Percentiles rank a stretch among this genome's conserved stretches.
Evolutionary conservation across 192 early-diverging fungal species (phyloP).

Genomic region (Entomortierella beljakovae): DNA sequence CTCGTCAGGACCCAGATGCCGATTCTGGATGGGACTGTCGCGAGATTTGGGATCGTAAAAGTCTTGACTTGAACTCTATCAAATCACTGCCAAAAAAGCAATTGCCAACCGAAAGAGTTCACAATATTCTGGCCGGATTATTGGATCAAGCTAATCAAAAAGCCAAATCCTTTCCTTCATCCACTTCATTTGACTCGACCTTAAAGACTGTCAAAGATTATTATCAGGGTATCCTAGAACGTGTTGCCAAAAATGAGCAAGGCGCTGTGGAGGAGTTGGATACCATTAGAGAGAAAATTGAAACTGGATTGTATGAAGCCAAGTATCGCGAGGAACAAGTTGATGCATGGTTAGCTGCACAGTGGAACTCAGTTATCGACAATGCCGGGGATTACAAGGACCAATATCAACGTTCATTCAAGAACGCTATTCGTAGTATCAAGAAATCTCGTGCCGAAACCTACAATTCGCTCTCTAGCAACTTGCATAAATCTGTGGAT

Average conservation of each 20-base stretch:
- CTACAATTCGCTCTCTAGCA: slow-evolving; percentile 19
- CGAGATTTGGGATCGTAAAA: slow-evolving; percentile 47
- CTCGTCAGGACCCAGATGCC: slow-evolving; percentile 26
- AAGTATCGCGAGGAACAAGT: slow-evolving; percentile 49
- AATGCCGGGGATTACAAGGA: slow-evolving; percentile 34
- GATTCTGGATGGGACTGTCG: slow-evolving; percentile 50
- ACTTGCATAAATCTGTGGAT: slow-evolving; percentile 20
- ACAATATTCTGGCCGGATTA: slow-evolving; percentile 12
- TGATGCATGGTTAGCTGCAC: slow-evolving; percentile 37
- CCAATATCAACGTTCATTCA: slow-evolving; percentile 41
- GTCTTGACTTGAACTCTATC: slow-evolving; percentile 9
- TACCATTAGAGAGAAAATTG: slow-evolving; percentile 21
- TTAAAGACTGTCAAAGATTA: slow-evolving; percentile 33
- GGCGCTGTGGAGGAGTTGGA: slow-evolving; percentile 35
- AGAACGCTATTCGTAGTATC: slow-evolving; percentile 23
- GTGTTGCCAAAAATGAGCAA: slow-evolving; percentile 20
- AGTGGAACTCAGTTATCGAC: slow-evolving; percentile 44
- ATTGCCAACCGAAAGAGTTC: slow-evolving; percentile 25
- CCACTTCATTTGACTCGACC: slow-evolving; percentile 31
- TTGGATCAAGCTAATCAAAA: slow-evolving; percentile 24
- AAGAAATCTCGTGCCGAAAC: slow-evolving; percentile 27
- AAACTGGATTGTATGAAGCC: slow-evolving; percentile 42
- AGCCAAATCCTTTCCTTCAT: slow-evolving; percentile 29
- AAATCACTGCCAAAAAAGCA: slow-evolving; percentile 42
- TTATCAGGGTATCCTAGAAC: slow-evolving; percentile 30